These are phyloP conservation scores for Phytophthora pistaciae DNA, from an alignment of 352 stramenopile species.

Conservation along the genomic window DNA sequence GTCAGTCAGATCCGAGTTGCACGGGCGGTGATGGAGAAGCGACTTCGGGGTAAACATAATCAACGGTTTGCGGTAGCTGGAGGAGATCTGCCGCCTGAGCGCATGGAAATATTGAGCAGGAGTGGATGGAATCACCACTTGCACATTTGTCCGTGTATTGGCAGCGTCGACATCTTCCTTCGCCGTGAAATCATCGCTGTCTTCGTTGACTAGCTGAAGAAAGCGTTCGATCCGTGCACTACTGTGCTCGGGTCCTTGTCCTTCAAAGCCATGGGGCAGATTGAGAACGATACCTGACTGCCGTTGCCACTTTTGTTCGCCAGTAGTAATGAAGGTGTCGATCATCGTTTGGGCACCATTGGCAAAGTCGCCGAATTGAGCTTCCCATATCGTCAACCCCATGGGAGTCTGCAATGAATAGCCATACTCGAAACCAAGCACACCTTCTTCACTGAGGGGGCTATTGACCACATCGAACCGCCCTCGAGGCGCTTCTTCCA, in stretches of 20 bases:
- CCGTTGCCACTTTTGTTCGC: conserved; percentile 91
- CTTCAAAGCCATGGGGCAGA: conserved; percentile 89
- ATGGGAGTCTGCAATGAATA: conserved; percentile 86
- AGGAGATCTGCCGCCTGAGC: conserved; percentile 87
- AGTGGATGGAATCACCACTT: conserved; percentile 83
- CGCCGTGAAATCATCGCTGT: conserved; percentile 69
- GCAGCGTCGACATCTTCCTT: conserved; percentile 44
- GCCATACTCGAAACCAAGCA: conserved; percentile 90
- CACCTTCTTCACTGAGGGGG: conserved; percentile 83
- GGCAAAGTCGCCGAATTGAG: conserved; percentile 91
- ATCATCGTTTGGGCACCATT: conserved; percentile 92
- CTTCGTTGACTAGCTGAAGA: conserved; percentile 83
- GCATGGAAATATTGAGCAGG: conserved; percentile 98
- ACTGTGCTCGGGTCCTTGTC: conserved; percentile 87
- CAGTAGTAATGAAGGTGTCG: conserved; percentile 86
- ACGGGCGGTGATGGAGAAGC: conserved; percentile 84
- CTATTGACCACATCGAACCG: conserved; percentile 87
- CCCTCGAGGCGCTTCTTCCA: conserved; percentile 53
- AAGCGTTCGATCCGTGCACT: conserved; percentile 88
- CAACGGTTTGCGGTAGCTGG: conserved; percentile 81
- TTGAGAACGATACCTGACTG: conserved; percentile 90
- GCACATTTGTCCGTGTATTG: conserved; percentile 73
- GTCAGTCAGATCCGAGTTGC: conserved; percentile 79
- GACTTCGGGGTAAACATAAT: conserved; percentile 88
- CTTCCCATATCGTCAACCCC: conserved; percentile 93